phyloP scores from a whole-genome alignment of 1,284 basidiomycete genomes.

The Trichosporon ovoides region DNA sequence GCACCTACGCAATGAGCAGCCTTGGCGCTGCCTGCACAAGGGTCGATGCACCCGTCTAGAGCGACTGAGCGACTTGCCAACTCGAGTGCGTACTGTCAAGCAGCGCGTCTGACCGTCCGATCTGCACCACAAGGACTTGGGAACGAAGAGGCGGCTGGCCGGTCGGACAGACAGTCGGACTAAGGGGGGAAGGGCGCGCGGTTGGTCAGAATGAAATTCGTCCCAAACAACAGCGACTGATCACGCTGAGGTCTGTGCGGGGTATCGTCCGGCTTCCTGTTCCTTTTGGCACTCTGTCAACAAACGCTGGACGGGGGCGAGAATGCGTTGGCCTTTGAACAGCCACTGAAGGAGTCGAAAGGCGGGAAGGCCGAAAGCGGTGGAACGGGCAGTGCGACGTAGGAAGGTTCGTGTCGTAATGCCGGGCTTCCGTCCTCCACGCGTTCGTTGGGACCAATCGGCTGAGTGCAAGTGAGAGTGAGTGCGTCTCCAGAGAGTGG shows the following conservation, averaged over 20 bases:
- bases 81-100: background rate
- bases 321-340: background rate
- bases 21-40: no score
- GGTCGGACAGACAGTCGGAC: background rate
- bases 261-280: background rate
- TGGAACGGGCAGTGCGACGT: background rate
- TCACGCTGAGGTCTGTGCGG: background rate
- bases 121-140: background rate
- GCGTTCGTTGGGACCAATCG: background rate
- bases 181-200: background rate
- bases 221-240: background rate
- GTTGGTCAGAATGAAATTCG: background rate
- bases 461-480: background rate
- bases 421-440: background rate
- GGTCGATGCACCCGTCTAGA: no score
- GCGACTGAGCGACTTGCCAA: no score
- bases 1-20: background rate
- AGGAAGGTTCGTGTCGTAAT: background rate
- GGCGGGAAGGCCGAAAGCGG: background rate
- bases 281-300: background rate
- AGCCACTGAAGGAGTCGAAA: conserved; percentile 4
- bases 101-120: background rate
- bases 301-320: background rate
- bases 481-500: background rate
- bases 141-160: background rate